Base-by-base conservation (phyloP, 2,329 filamentous ascomycete species). In the Microcyclospora tardicrescens region DNA sequence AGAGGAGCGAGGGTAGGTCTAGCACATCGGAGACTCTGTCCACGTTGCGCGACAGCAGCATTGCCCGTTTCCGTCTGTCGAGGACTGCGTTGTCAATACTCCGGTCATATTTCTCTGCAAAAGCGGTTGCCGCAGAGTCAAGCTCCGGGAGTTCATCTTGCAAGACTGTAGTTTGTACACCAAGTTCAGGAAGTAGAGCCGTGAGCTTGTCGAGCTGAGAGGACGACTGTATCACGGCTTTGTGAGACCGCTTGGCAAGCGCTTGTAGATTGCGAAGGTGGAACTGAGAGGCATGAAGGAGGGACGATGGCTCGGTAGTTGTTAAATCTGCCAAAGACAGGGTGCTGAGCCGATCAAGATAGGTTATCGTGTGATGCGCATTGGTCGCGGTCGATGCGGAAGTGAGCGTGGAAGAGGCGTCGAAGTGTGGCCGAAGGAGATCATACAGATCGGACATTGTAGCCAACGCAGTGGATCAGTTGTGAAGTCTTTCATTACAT, bases 21-120 rank as follows among this genome's bases (percentile, higher is more conserved):
- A 98, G 75, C 27, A 96, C 79, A 58, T 95, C 87, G 24, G 86
- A 81, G 2, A 96, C 71, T 39, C 89, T 77, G 58, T 95, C 89
- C 19, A 89, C 80, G 57, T 95, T 96, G 35, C 84, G 75, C 13
- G 84, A 76, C 12, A 96, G 69, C 15, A 93, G 71, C 54, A 95
- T 73, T 0, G 84, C 82, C 55, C 81, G 79, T 53, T 83, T 84
- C 48, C 91, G 75, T 16, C 79, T 67, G 36, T 79, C 77, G 19
- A 95, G 68, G 0, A 84, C 65, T 9, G 63, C 56, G 42, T 69
- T 69, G 36, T 77, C 72, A 48, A 72, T 72, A 39, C 73, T 76
- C 54, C 82, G 83, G 60, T 80, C 81, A 59, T 94, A 95, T 32
- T 79, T 84, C 11, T 79, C 73, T 6, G 87, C 84, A 62, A 98